Evolutionary conservation across 352 stramenopile species (phyloP), one percentile per base, ranked within the genome.

Genomic region (Phytophthora ramorum): DNA sequence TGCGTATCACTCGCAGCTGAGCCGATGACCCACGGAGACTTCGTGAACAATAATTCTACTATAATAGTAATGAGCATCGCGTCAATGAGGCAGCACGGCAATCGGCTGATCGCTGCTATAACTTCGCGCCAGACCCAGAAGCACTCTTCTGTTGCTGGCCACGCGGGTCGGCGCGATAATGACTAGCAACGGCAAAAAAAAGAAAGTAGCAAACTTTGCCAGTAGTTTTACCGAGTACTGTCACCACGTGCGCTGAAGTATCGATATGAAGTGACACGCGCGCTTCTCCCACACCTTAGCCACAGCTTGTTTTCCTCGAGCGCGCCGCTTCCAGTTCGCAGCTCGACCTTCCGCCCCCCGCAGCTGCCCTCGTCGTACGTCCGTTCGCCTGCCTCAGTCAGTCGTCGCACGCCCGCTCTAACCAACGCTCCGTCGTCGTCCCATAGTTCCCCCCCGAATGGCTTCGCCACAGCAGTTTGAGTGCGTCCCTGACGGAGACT

Each of bases 341-440:
- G 55, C 58, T 60, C 58, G 37, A 44, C 58, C 53, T 70, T 73
- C 63, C 63, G 49, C 69, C 44, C 69, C 61, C 50, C 45, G 55
- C 58, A 69, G 69, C 69, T 68, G 69, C 58, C 63, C 41, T 45
- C 13, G 50, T 64, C 50, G 35, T 59, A 45, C 59, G 51, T 40
- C 32, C 22, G 46, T 47, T 30, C 14, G 9, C 12, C 32, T 13
- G 6, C 24, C 40, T 40, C n/a, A n/a, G n/a, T n/a, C n/a, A 7
- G 34, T 35, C 22, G 20, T 14, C 19, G 41, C 6, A 56, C 17
- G 19, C 64, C 34, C 40, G 32, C 37, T 63, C 57, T 58, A 63
- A 62, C 35, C 51, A 7, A 44, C 45, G 51, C 22, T 28, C 26
- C 49, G 44, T 50, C 45, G 38, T 59, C 46, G 19, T 57, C 28